phyloP scores from a whole-genome alignment of 768 basidiomycete genomes.

The Russula vinacea region DNA sequence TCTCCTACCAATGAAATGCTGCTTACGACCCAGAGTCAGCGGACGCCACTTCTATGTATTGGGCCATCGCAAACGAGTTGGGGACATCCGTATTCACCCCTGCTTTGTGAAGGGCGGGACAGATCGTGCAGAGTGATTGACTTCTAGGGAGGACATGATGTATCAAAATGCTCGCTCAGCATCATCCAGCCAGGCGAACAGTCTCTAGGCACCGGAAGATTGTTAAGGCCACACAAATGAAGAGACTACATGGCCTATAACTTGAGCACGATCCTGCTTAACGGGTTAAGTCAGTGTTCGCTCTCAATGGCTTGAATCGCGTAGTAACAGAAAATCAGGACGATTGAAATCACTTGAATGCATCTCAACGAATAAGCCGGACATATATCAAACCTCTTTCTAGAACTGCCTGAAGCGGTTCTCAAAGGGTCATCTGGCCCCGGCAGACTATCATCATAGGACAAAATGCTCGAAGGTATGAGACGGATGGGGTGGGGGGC shows the following conservation, averaged over 20 bases:
- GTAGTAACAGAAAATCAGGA: constrained; percentile 6
- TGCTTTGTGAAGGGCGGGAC: neutral
- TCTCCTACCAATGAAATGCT: neutral
- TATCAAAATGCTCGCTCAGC: neutral
- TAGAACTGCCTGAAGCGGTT: constrained; percentile 29
- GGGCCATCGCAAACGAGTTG: no score
- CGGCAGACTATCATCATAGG: constrained; percentile 66
- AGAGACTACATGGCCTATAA: neutral
- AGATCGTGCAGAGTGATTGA: no score
- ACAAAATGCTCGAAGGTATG: constrained; percentile 11
- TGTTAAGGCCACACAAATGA: neutral
- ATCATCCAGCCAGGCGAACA: neutral
- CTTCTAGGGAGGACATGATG: neutral
- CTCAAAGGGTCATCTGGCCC: constrained; percentile 82
- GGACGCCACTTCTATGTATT: neutral
- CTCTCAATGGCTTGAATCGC: no score
- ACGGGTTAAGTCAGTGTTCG: neutral
- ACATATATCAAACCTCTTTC: constrained; percentile 56
- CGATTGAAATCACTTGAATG: constrained; percentile 1
- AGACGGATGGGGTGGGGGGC: constrained; percentile 25
- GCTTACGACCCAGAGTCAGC: neutral
- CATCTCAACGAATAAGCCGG: constrained; percentile 44
- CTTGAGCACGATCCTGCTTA: constrained; percentile 1
- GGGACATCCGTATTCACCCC: neutral
- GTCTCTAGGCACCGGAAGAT: neutral